Evolutionary conservation across 2,329 filamentous ascomycete genomes (phyloP).

Genomic region (Penicillium corylophilum): DNA sequence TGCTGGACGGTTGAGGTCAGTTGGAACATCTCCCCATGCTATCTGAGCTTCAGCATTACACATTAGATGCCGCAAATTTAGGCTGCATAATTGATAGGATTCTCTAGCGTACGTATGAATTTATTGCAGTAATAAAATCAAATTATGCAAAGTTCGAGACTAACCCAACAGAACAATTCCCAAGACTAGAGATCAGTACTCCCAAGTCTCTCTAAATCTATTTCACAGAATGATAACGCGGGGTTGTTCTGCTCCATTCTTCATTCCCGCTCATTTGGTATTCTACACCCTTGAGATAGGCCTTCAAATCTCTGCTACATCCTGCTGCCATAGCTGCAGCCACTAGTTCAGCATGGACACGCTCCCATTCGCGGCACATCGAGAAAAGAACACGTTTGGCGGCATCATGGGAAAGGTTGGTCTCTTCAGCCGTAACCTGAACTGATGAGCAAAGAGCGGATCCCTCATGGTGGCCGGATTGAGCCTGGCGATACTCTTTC

Average conservation of each 20-base stretch:
- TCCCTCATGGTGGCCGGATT: too few relatives aligned
- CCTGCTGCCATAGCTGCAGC: background rate
- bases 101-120: too few relatives aligned
- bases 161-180: too few relatives aligned
- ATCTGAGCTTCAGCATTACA: too few relatives aligned
- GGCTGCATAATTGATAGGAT: too few relatives aligned
- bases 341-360: slow-evolving; percentile 15
- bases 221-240: slow-evolving; percentile 12
- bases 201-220: too few relatives aligned
- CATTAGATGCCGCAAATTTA: too few relatives aligned
- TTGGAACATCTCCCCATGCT: too few relatives aligned
- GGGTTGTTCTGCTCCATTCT: slow-evolving; percentile 30
- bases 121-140: too few relatives aligned
- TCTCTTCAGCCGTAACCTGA: slow-evolving; percentile 27
- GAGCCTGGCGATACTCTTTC: slow-evolving; percentile 32
- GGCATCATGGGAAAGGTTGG: slow-evolving; percentile 19
- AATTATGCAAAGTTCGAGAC: too few relatives aligned
- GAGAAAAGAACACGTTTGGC: slow-evolving; percentile 32
- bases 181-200: too few relatives aligned
- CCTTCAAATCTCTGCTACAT: slow-evolving; percentile 7
- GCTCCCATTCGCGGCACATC: slow-evolving; percentile 37
- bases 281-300: slow-evolving; percentile 36
- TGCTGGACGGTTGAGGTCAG: too few relatives aligned
- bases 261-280: slow-evolving; percentile 38
- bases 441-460: slow-evolving; percentile 34